phyloP scores from a whole-genome alignment of 2,329 filamentous ascomycete species.

The Microsporum audouinii region DNA sequence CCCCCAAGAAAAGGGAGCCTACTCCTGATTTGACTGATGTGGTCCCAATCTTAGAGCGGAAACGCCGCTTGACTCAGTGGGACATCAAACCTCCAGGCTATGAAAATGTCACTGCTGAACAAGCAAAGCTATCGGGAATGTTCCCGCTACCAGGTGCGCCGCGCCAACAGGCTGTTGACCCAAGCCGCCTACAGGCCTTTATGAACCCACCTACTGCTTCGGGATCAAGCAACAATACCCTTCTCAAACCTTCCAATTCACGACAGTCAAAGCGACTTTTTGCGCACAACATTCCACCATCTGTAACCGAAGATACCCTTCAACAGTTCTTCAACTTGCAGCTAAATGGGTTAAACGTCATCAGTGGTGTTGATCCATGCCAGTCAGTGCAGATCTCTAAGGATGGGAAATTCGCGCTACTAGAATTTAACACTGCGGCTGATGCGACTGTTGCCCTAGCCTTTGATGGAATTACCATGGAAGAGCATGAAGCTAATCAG shows the following conservation, averaged over 20 bases:
- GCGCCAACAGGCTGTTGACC: constrained; percentile 89
- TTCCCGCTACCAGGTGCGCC: constrained; percentile 94
- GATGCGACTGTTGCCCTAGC: constrained; percentile 89
- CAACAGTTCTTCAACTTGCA: constrained; percentile 89
- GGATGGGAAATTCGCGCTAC: constrained; percentile 67
- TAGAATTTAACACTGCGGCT: constrained; percentile 78
- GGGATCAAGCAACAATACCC: constrained; percentile 48
- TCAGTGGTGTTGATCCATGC: constrained; percentile 74
- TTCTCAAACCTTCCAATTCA: constrained; percentile 83
- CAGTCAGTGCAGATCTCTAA: constrained; percentile 69
- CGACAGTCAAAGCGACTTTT: constrained; percentile 89
- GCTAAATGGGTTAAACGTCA: constrained; percentile 89
- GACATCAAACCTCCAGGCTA: constrained; percentile 98
- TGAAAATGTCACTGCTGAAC: constrained; percentile 94
- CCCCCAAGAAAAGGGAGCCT: constrained; percentile 82
- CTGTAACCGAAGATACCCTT: constrained; percentile 63
- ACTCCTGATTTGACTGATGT: constrained; percentile 89
- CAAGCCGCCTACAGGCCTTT: constrained; percentile 83
- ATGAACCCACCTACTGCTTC: constrained; percentile 75
- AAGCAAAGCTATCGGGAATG: constrained; percentile 97
- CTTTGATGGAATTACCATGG: constrained; percentile 81
- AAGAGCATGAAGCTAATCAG: constrained; percentile 51
- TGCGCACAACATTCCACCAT: constrained; percentile 66
- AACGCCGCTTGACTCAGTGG: constrained; percentile 93
- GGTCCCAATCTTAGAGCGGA: constrained; percentile 69